Base-by-base conservation (phyloP, 371 early-diverging fungal species). In the Rhizopus delemar region DNA sequence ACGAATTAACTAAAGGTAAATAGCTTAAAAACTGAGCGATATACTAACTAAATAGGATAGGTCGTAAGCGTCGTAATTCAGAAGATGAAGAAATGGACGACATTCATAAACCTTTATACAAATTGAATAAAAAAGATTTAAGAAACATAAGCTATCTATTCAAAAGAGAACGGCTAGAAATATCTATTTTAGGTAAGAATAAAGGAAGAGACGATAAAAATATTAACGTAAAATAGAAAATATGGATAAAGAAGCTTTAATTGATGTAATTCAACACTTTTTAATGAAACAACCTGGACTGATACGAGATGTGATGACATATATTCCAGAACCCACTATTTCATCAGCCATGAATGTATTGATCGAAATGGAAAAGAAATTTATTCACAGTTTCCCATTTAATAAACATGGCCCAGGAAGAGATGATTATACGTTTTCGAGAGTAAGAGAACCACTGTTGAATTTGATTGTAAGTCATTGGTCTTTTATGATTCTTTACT, bases 241-340 rank as follows among this genome's bases (percentile, higher is more conserved):
- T 4, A 71, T 94, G 46, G 84, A 86, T 46, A 87, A 89, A 66
- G 78, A 82, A n/a, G 88, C 90, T 51, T 75, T 97, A 56, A 74
- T 94, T 41, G 60, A 71, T 59, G 78, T 96, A 38, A 69, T 97
- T 56, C 81, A 79, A 45, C 76, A 81, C 34, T 71, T 97, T 39
- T 79, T 93, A 16, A 80, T 82, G 8, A 71, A 78, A 35, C 86
- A 95, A 70, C 92, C 94, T 9, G 68, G 77, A 13, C 75, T 95
- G 22, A 84, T 86, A 50, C 69, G 81, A 16, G 84, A 90, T 46
- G 84, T 95, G 41, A 84, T 89, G 59, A 69, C 82, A 6, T 81
- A 91, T 60, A 83, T 96, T 41, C 96, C 96, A 35, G 84, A 89
- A 49, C 98, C 98, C 29, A 92, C 96, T 9, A 80, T 96, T 51